Evolutionary conservation across 2,329 filamentous ascomycete genomes (phyloP), one percentile per base, ranked within the genome.

Genomic region (Ascochyta viciae-villosae): DNA sequence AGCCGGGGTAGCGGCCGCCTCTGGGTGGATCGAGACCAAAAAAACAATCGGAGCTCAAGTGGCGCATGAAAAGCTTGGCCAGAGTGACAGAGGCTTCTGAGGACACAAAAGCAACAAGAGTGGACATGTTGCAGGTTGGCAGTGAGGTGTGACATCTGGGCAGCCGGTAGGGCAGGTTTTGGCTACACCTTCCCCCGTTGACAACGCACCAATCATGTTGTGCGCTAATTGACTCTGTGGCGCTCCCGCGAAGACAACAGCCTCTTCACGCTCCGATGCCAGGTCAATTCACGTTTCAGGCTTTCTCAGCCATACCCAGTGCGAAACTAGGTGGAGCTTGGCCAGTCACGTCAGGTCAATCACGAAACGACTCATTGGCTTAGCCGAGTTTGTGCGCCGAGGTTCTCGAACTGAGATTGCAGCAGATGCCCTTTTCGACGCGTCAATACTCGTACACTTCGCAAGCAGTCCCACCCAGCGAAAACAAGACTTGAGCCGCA

Each of bases 401-500:
- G 51, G 39, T 62, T 48, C 62, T 73, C 69, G 50, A 65, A 73
- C 73, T 51, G 49, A 33, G 54, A 59, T 53, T 74, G 73, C 66
- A 62, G 33, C 72, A 73, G 67, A 66, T 55, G 27, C 42, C 26
- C 62, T 61, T 49, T 47, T 57, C 58, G 40, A 57, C 57, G 66
- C 64, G 63, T 63, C 55, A 64, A 60, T 65, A 64, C 47, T 48
- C 26, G 53, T 57, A 57, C 50, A 54, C 48, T 58, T 57, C 54
- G 58, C 55, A 50, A 49, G 41, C 48, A 29, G 62, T 58, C 61
- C 69, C 66, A 68, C 63, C 45, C 35, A 12, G 46, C 51, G 55
- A 50, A 65, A 65, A 64, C 66, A 61, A 62, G 60, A 66, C 60
- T 68, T 64, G 61, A 72, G 71, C 72, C 68, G 64, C 71, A 73